These are phyloP conservation scores for Chloromonas sp. DNA, from an alignment of 163 green algal genomes.

Conservation along the genomic window DNA sequence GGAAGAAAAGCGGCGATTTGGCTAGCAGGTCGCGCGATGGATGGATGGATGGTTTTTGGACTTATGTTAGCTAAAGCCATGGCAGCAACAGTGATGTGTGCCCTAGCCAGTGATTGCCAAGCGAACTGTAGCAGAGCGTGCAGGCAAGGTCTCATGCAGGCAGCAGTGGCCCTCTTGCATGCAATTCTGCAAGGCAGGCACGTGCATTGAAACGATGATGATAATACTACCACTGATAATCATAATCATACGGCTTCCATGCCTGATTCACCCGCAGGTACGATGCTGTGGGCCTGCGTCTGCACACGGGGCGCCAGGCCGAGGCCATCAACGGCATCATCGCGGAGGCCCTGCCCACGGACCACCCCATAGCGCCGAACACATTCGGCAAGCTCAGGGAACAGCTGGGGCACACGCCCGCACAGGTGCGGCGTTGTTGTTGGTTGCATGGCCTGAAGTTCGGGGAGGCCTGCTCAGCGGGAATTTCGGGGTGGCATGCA, in stretches of 20 bases:
- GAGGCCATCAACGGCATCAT: constrained; percentile 4
- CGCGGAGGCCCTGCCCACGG: not conserved
- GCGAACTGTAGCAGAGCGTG: too few species aligned
- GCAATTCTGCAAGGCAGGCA: too few species aligned
- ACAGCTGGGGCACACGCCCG: constrained; percentile 7
- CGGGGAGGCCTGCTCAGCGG: not conserved
- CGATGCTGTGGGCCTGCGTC: constrained; percentile 1
- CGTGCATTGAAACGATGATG: too few species aligned
- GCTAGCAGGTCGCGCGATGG: too few species aligned
- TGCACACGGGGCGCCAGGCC: constrained; percentile 1
- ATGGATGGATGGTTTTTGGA: too few species aligned
- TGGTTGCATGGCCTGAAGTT: not conserved
- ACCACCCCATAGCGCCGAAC: not conserved
- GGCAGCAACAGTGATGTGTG: too few species aligned
- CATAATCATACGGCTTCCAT: not conserved
- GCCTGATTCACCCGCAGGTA: constrained; percentile 3
- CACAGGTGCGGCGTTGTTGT: constrained; percentile 3
- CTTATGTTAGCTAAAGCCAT: too few species aligned
- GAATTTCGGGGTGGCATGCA: too few species aligned
- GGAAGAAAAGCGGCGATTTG: too few species aligned
- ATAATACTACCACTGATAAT: not conserved
- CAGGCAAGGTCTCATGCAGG: too few species aligned
- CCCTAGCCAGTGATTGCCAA: too few species aligned
- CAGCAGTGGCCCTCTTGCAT: too few species aligned
- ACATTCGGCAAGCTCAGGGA: not conserved